Evolutionary conservation across 2,329 filamentous ascomycete genomes (phyloP).

Genomic region (Fusarium domesticum): DNA sequence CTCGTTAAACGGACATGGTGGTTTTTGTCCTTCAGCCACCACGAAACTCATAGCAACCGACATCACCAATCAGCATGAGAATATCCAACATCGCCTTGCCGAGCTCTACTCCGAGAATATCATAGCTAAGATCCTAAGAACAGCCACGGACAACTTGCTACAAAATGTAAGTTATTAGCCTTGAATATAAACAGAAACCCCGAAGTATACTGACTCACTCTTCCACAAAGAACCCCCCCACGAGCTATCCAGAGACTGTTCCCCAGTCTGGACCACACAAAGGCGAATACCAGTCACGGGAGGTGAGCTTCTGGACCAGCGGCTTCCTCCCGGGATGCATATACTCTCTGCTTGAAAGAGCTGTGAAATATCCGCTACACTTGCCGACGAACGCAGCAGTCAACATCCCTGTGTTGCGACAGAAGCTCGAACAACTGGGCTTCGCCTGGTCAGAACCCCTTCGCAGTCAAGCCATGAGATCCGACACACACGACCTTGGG

Average conservation of each 20-base stretch:
- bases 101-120: conserved; percentile 5
- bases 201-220: conserved; percentile 24
- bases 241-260: conserved; percentile 32
- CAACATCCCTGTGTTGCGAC: neutral
- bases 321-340: conserved; percentile 41
- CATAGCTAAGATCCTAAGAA: conserved; percentile 6
- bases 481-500: conserved; percentile 41
- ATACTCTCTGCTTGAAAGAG: conserved; percentile 35
- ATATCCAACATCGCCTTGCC: neutral
- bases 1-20: no score
- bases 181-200: conserved; percentile 11
- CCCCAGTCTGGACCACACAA: conserved; percentile 24
- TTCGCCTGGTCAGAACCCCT: conserved; percentile 24
- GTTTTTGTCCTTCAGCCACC: no score
- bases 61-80: neutral
- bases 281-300: conserved; percentile 28
- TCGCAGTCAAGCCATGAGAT: conserved; percentile 34
- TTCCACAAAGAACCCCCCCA: neutral
- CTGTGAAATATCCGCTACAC: conserved; percentile 27
- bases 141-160: conserved; percentile 7
- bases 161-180: conserved; percentile 10
- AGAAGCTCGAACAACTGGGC: no score
- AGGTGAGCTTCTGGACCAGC: conserved; percentile 40
- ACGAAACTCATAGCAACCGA: no score
- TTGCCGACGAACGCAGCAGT: neutral